Percentiles rank a stretch among this genome's conserved stretches.
phyloP scores from a whole-genome alignment of 2,329 filamentous ascomycete genomes.

The Cytospora schulzeri region DNA sequence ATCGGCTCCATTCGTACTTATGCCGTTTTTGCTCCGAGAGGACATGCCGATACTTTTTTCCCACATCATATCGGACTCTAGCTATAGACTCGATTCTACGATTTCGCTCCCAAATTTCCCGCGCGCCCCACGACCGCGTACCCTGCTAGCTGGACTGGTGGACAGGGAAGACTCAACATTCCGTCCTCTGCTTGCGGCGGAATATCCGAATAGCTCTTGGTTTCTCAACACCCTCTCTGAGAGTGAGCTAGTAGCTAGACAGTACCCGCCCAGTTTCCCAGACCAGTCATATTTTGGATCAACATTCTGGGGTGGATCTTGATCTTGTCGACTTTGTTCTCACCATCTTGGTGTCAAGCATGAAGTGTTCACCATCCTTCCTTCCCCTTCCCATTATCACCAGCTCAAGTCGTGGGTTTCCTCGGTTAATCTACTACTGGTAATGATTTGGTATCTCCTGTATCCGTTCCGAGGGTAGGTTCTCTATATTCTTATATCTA shows the following conservation, averaged over 20 bases:
- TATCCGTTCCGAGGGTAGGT: conserved; percentile 77
- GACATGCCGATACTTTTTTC: not conserved
- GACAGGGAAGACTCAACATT: conserved; percentile 8
- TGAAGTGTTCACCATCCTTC: conserved; percentile 20
- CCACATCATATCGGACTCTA: not conserved
- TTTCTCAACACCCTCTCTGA: conserved; percentile 4
- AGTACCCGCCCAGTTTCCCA: conserved; percentile 5
- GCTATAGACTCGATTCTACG: not conserved
- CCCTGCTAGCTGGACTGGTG: not conserved
- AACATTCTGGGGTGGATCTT: conserved; percentile 10
- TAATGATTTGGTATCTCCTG: conserved; percentile 76
- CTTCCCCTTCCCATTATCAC: conserved; percentile 5
- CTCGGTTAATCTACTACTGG: conserved; percentile 27
- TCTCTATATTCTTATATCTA: conserved; percentile 17
- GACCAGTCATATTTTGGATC: not conserved
- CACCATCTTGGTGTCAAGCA: conserved; percentile 24
- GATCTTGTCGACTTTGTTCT: conserved; percentile 4
- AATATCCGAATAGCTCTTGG: not conserved
- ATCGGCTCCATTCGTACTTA: not conserved
- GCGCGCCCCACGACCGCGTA: not conserved
- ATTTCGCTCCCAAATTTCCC: not conserved
- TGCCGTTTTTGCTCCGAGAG: not conserved
- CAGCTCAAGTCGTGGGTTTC: conserved; percentile 14
- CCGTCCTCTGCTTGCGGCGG: conserved; percentile 14
- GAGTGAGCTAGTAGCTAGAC: not conserved